Base-by-base conservation (phyloP, 495 filamentous ascomycete species). In the Penicillium bialowiezense region DNA sequence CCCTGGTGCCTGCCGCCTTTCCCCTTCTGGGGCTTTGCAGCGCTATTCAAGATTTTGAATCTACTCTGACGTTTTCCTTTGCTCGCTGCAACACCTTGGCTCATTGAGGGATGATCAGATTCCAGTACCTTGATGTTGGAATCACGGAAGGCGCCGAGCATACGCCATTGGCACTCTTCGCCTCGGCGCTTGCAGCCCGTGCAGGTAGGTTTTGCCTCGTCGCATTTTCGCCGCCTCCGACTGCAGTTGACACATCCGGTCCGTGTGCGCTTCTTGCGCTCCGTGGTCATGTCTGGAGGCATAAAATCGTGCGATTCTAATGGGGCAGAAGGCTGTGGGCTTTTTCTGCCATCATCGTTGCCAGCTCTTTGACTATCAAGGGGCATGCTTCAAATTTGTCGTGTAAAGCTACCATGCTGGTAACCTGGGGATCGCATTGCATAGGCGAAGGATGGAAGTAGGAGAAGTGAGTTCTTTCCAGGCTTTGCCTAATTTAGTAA, bases 221-320 rank as follows among this genome's bases (percentile, higher is more conserved):
- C 64, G 39, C 63, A 69, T 58, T 69, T 67, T 39, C 63, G 54
- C 21, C 64, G 50, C 5, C 62, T 54, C 13, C 59, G 59, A 52
- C 62, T 63, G 56, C 66, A 67, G 47, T 69, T 69, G 14, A 65
- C 40, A 51, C 62, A 69, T 14, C 66, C 66, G 4, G 55, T 67
- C 33, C 66, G 52, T 13, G 64, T 69, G 31, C 66, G 58, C 43
- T 58, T 67, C 50, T 63, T 60, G n/a, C 51, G 59, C 37, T 50
- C 48, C 24, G 19, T 13, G 12, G 32, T 23, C 6, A 32, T 57
- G 26, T 32, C 12, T 12, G 71, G 73, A 50, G 32, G 29, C 7
- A 37, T 52, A 3, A 41, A 18, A 34, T 39, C 44, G 23, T 57
- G 52, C 18, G 34, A 15, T 20, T 49, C 36, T 14, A 44, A 31